Conservation (phyloP, 257 asterid genomes). For the Ajuga chamaepitys region DNA sequence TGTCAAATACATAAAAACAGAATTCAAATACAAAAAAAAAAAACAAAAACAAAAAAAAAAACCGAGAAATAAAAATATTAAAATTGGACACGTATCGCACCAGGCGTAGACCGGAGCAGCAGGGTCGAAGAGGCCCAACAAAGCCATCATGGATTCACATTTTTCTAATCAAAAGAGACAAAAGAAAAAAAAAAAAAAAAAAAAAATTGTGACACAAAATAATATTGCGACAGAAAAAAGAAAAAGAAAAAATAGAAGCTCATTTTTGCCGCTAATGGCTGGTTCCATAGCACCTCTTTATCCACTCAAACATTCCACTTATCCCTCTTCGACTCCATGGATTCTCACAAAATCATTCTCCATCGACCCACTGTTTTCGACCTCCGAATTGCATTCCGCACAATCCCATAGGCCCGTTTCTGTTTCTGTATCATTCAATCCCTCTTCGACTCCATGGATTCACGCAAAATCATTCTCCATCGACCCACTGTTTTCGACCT, state of each 20-base stretch:
- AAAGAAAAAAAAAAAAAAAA: too few species aligned
- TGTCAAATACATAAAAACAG: too few species aligned
- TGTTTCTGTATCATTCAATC: slow-evolving; percentile 61
- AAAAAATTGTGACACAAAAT: too few species aligned
- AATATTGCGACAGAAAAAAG: not conserved
- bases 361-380: not conserved
- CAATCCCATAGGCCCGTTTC: slow-evolving; percentile 25
- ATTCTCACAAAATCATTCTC: slow-evolving; percentile 27
- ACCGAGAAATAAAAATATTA: too few species aligned
- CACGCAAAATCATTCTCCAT: slow-evolving; percentile 25
- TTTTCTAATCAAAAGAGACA: too few species aligned
- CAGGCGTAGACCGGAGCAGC: too few species aligned
- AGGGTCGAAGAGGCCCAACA: too few species aligned
- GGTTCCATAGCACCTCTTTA: slow-evolving; percentile 47
- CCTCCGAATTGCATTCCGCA: slow-evolving; percentile 10
- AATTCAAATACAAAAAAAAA: too few species aligned
- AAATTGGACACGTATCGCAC: too few species aligned
- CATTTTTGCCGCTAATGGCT: slow-evolving; percentile 38
- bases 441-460: slow-evolving; percentile 37
- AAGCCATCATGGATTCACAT: too few species aligned
- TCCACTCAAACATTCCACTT: slow-evolving; percentile 32
- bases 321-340: slow-evolving; percentile 21
- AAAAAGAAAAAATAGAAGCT: not conserved
- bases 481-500: slow-evolving; percentile 2
- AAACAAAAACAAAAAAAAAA: too few species aligned